These are phyloP conservation scores for Boletus rex-veris DNA, from an alignment of 768 basidiomycete genomes.

Conservation along the genomic window DNA sequence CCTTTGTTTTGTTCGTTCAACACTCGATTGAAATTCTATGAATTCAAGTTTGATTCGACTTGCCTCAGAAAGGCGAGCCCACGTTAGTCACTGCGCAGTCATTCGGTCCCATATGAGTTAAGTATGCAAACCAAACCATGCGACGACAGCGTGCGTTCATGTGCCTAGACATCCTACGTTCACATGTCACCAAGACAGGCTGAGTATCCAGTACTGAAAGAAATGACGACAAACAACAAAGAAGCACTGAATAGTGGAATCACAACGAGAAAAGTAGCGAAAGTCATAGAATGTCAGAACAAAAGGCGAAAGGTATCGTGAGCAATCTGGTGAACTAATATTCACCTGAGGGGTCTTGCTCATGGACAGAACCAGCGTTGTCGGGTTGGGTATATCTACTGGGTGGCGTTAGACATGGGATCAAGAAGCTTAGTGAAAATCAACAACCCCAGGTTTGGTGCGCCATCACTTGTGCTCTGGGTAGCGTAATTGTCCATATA, in stretches of 20 bases:
- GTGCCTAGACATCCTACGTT: conserved; percentile 9
- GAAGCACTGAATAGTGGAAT: background rate
- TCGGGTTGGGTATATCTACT: conserved; percentile 12
- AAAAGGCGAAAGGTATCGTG: background rate
- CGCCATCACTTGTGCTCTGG: background rate
- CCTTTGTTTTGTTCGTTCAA: background rate
- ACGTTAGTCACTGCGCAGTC: conserved; percentile 12
- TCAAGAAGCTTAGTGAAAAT: conserved; percentile 9
- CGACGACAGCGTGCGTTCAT: conserved; percentile 20
- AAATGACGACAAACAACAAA: background rate
- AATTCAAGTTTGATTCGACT: conserved; percentile 7
- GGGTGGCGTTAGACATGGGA: conserved; percentile 8
- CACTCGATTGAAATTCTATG: background rate
- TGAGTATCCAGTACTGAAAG: background rate
- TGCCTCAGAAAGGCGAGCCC: conserved; percentile 12
- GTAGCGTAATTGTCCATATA: conserved; percentile 6
- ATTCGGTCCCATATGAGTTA: conserved; percentile 3
- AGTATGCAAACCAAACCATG: conserved; percentile 8
- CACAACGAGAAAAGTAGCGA: background rate
- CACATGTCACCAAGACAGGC: background rate
- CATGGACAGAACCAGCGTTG: background rate
- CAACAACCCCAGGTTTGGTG: conserved; percentile 11
- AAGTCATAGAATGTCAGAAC: conserved; percentile 1
- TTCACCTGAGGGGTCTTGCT: conserved; percentile 8
- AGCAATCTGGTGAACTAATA: conserved; percentile 6